Evolutionary conservation across 2,329 filamentous ascomycete species (phyloP), one percentile per base, ranked within the genome.

Genomic region (Zarea fungicola): DNA sequence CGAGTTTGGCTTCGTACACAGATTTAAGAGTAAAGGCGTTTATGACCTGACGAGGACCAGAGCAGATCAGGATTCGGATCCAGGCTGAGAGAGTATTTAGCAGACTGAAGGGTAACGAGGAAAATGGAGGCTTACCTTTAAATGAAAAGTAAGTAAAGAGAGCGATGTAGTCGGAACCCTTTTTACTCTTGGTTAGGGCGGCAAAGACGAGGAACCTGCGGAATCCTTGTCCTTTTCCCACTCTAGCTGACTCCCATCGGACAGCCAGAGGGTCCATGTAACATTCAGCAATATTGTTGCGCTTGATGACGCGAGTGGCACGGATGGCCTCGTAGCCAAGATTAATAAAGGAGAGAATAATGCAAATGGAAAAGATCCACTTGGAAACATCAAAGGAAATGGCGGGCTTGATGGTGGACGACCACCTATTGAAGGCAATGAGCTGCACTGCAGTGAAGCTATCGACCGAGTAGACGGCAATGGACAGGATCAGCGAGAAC

Each of bases 321-420:
- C 87, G 81, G 41, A 95, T 63, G 71, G 88, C 89, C 66, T 95
- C 87, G 60, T 86, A 93, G 14, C 71, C 75, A 23, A 95, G 77
- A 56, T 97, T 87, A 55, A 89, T 72, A 65, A 92, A 91, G 9
- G 91, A 97, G 29, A 93, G 75, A 55, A 97, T 85, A 62, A 99
- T 97, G 65, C 91, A 96, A 49, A 82, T 80, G 23, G 89, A 86
- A 65, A 97, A 99, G 64, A 99, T 91, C 90, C 91, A 96, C 71
- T 93, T 95, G 11, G 89, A 87, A 47, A 92, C 79, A 42, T 81
- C 72, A 61, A 95, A 82, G 4, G 83, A 79, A 55, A 97, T 85
- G 34, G 80, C 78, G 2, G 90, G 90, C 58, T 89, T 71, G 58
- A 97, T 86, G 56, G 88, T 78, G 46, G 87, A 89, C 1, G 89